Evolutionary conservation across 2,329 filamentous ascomycete species (phyloP), one percentile per base, ranked within the genome.

Genomic region (Fusarium equiseti): DNA sequence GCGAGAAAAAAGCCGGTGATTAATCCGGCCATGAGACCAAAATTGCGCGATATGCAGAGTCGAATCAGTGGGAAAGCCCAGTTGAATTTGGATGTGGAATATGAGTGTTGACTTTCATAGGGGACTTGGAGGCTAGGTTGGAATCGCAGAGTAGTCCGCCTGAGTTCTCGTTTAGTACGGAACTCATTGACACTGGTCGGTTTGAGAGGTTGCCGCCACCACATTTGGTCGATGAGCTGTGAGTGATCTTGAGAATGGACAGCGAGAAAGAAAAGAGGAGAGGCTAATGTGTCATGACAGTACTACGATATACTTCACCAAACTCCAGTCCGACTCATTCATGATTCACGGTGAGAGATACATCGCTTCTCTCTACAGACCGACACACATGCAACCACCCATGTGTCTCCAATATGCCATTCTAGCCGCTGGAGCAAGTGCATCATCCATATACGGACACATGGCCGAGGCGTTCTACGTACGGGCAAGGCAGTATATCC

Each of bases 391-490:
- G 85, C 89, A 92, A 56, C 94, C 94, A 5, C 92, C 94, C 1
- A 87, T 95, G 74, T 92, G 89, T 74, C 81, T 97, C 35, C 87
- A 94, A 75, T 97, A 97, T 79, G 91, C 90, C 15, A 92, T 97
- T 78, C 95, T 93, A 90, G 87, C 89, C 6, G 83, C 91, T 73
- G 92, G 92, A 5, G 89, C 93, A 11, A 88, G 89, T 18, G 83
- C 90, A 7, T 88, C 89, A 10, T 87, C 92, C 20, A 91, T 91
- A 71, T 94, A 95, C 73, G 83, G 84, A 4, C 82, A 82, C 6
- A 85, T 93, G 40, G 90, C 93, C 62, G 89, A 91, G 18, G 86
- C 93, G 48, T 94, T 97, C 72, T 97, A 97, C 77, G 86, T 88
- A 42, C 87, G 93, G n/a, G 88, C 93, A 6, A 86, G 94, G 22